Base-by-base conservation (phyloP, 116 monocot species). In the Cymodocea nodosa region DNA sequence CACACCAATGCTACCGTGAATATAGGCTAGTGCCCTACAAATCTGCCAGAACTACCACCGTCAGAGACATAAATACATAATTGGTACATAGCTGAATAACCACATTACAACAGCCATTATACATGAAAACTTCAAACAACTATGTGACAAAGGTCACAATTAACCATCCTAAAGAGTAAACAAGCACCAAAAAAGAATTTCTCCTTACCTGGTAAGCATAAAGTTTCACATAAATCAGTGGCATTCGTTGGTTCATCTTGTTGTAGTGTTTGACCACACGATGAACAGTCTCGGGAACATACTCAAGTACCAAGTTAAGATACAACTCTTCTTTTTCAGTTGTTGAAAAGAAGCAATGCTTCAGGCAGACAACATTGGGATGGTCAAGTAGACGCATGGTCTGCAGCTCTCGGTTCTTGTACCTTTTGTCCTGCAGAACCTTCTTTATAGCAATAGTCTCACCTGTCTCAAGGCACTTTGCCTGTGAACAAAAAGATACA, bases 11-110 rank as follows among this genome's bases (percentile, higher is more conserved):
- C 51, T 44, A 25, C 51, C 51, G 49, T 63, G 53, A 52, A 60
- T 53, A 71, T 71, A 71, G 23, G 71, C 62, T 30, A 71, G 39
- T 51, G 60, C 85, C 66, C 89, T 80, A 37, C 66, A 83, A 18
- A 89, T 89, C 89, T 89, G 77, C 19, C 35, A 64, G 12, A 24
- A 50, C 19, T 12, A 18, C 18, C 2, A n/a, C 16, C 7, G 13
- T 35, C 5, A 30, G 30, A 30, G 2, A 1, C 30, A 30, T 30
- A 1, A 1, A 30, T 3, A 30, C 30, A 30, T 30, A 30, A 30
- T 30, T 30, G 30, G 30, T 30, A 30, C 30, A 30, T 1, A 30
- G 30, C 3, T 30, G 30, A 19, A 18, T 58, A 58, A 58, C 5
- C 0, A 18, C 2, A 5, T 25, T 58, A 12, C 7, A 44, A 44